Evolutionary conservation across 441 rosid genomes (phyloP), one percentile per base, ranked within the genome.

Genomic region (Populus hybrid): DNA sequence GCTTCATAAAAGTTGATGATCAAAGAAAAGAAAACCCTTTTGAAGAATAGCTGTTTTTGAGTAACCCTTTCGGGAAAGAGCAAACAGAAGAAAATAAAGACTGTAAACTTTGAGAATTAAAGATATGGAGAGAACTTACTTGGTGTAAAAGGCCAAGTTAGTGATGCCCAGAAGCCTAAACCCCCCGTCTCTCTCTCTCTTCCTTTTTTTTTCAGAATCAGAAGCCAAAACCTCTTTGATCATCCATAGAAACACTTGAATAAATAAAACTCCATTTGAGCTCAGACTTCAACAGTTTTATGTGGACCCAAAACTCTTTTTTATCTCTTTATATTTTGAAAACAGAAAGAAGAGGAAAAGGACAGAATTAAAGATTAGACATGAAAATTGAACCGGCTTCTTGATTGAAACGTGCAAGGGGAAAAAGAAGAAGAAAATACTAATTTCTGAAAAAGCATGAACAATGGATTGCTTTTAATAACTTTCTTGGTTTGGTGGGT

Each of bases 101-200:
- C 4, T 35, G 6, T 12, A 16, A 8, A 59, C 12, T 64, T 63
- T 24, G 24, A 68, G 36, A 32, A 40, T 53, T 53, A 61, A 36
- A 77, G 61, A 59, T 69, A 18, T 12, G 6, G 57, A 35, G 35
- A 64, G 66, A 71, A 64, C 75, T 28, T 40, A 77, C 80, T 46
- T 69, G 70, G 50, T 11, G 66, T 40, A 8, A 8, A 46, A 4
- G 20, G 20, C 57, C 77, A 32, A 21, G 30, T 30, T 3, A 42
- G 21, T 7, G 26, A 20, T 8, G 18, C 63, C 30, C 75, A 63
- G 64, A 63, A 70, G 75, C 53, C n/a, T 20, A 71, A 77, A 71
- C 53, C 23, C 24, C 46, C 20, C 20, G 2, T 34, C 36, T 34
- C 57, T 3, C 18, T 14, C 6, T 46, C 14, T 6, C 18, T 46